A percentile compares a stretch with the other conserved stretches of the same genome.
These are phyloP conservation scores for Aspergillus amoenus DNA, from an alignment of 2,329 filamentous ascomycete genomes.

Conservation along the genomic window DNA sequence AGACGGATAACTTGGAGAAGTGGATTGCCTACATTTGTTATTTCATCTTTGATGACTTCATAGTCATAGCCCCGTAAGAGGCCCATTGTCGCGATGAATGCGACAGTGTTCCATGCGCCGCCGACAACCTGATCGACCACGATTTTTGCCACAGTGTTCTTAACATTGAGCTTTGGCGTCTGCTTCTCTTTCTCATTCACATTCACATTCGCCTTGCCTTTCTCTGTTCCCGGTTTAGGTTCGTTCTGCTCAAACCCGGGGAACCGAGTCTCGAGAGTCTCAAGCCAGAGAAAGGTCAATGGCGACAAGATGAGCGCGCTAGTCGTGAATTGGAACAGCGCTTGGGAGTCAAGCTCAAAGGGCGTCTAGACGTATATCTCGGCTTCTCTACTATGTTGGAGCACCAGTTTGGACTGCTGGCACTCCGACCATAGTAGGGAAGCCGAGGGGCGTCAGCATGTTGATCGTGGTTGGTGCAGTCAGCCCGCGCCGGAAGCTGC, in stretches of 20 bases:
- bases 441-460: no score
- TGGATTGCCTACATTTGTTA: slow-evolving; percentile 30
- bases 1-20: neutral
- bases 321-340: slow-evolving; percentile 56
- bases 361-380: slow-evolving; percentile 30
- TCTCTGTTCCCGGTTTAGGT: neutral
- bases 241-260: slow-evolving; percentile 39
- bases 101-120: slow-evolving; percentile 55
- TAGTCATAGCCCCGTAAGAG: slow-evolving; percentile 43
- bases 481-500: no score
- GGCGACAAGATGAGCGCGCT: slow-evolving; percentile 56
- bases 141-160: slow-evolving; percentile 52
- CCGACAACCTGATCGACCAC: slow-evolving; percentile 59
- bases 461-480: no score
- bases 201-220: slow-evolving; percentile 3
- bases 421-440: no score
- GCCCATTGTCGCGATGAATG: slow-evolving; percentile 57
- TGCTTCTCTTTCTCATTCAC: slow-evolving; percentile 6
- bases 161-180: slow-evolving; percentile 27
- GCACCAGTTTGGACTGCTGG: neutral
- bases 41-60: slow-evolving; percentile 31
- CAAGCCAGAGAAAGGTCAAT: slow-evolving; percentile 60
- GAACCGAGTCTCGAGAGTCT: slow-evolving; percentile 54
- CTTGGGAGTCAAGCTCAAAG: slow-evolving; percentile 48
- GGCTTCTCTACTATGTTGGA: neutral